phyloP scores from a whole-genome alignment of 176 grass and related monocot genomes.

The Hordeum marinum region DNA sequence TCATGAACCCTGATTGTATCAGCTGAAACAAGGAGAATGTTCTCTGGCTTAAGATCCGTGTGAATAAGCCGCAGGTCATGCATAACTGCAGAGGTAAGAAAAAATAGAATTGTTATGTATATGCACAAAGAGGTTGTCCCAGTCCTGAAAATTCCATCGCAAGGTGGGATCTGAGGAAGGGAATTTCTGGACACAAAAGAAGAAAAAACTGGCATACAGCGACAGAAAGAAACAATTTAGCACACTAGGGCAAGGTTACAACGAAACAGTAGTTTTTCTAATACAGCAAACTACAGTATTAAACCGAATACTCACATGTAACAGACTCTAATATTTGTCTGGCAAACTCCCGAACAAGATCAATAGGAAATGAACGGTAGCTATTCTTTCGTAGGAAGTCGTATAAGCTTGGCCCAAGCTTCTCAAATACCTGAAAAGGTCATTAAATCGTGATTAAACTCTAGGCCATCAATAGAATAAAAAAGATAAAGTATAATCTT shows the following conservation, averaged over 20 bases:
- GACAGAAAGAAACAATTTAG: neutral
- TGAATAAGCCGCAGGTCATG: constrained; percentile 95
- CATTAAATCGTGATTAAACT: constrained; percentile 28
- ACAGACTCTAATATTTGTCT: constrained; percentile 95
- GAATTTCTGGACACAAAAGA: neutral
- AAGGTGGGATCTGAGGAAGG: no score
- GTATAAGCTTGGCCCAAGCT: constrained; percentile 87
- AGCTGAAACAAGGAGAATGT: constrained; percentile 92
- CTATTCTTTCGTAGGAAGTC: constrained; percentile 82
- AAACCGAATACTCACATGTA: constrained; percentile 53
- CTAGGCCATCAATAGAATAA: constrained; percentile 4
- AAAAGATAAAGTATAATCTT: constrained; percentile 20
- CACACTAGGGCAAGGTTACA: neutral
- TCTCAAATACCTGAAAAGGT: constrained; percentile 82
- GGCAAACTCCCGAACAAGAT: constrained; percentile 82
- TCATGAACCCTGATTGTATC: constrained; percentile 74
- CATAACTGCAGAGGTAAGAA: constrained; percentile 58
- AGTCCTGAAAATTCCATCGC: no score
- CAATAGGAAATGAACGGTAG: constrained; percentile 80
- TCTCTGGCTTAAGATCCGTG: constrained; percentile 97
- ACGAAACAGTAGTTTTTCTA: neutral
- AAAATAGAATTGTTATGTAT: neutral
- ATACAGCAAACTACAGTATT: neutral
- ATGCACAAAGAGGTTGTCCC: neutral
- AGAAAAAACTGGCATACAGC: neutral